Evolutionary conservation across 345 rosid species (phyloP), one percentile per base, ranked within the genome.

Genomic region (Eucalyptus globulus): DNA sequence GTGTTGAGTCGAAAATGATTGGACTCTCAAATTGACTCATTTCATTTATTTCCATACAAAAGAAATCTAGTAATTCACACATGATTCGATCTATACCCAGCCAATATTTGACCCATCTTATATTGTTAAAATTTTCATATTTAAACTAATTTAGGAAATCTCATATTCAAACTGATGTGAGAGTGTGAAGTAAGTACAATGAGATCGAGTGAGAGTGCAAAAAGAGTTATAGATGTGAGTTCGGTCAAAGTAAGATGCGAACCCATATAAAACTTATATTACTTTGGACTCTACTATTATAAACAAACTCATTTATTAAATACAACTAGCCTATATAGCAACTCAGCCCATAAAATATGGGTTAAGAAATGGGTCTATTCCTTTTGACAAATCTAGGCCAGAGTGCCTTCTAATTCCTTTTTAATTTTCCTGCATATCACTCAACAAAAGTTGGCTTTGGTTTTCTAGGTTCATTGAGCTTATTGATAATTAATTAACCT

Each of bases 61-160:
- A 22, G 3, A 56, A 56, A 56, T 56, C 29, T 22, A 56, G 24
- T 53, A 53, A 19, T 53, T 53, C 10, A 53, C 24, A 53, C 58
- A 2, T 2, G 3, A 24, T 24, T 10, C 1, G 5, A 56, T 24
- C 29, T 56, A 56, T 22, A 56, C 29, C 6, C 3, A 56, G 0
- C 6, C 13, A 56, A 56, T 56, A 9, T 56, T 21, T 56, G 27
- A 56, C 62, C 13, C 62, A 2, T 24, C 29, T 56, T 24, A 56
- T 56, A 56, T 56, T 56, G 3, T 24, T 24, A 56, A 56, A 56
- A 24, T 1, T 54, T 54, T 54, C 27, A 54, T 54, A 21, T 54
- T 53, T 54, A 54, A 54, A 6, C 3, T 8, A 56, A 22, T 56
- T 54, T 22, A 56, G 11, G 60, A 56, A 56, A 56, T 1, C 5